Evolutionary conservation across 2,329 filamentous ascomycete species (phyloP).

Genomic region (Amylocarpus encephaloides): DNA sequence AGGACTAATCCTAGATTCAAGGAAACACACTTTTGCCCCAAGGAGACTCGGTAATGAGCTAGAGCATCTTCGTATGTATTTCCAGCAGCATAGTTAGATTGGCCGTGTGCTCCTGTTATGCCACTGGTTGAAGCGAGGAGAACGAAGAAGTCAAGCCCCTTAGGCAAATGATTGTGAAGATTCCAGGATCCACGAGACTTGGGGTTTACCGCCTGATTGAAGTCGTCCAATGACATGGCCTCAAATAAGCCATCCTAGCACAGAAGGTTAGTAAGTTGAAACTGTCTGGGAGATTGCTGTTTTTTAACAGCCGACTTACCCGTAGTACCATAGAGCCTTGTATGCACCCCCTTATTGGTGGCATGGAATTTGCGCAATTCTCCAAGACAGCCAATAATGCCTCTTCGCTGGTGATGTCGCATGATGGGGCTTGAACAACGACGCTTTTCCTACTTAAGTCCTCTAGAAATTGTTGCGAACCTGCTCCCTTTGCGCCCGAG

Average conservation of each 20-base stretch:
- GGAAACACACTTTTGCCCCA: neutral
- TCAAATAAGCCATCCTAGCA: constrained; percentile 20
- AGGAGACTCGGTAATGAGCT: constrained; percentile 4
- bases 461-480: constrained; percentile 9
- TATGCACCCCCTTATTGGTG: constrained; percentile 21
- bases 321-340: constrained; percentile 29
- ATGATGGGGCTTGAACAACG: constrained; percentile 10
- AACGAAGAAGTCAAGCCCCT: constrained; percentile 31
- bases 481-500: constrained; percentile 29
- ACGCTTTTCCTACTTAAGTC: constrained; percentile 16
- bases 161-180: constrained; percentile 8
- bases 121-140: constrained; percentile 33
- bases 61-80: constrained; percentile 27
- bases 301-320: neutral
- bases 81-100: constrained; percentile 18
- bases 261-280: neutral
- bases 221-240: constrained; percentile 5
- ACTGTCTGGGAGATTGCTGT: neutral
- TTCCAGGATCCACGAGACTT: constrained; percentile 7
- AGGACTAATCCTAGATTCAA: neutral
- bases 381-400: constrained; percentile 7
- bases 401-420: constrained; percentile 8
- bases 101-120: constrained; percentile 5
- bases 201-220: neutral
- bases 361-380: neutral